A percentile compares a stretch with the other conserved stretches of the same genome.
These are phyloP conservation scores for Dictyostelium purpureum DNA, from an alignment of 78 protist genomes.

Conservation along the genomic window DNA sequence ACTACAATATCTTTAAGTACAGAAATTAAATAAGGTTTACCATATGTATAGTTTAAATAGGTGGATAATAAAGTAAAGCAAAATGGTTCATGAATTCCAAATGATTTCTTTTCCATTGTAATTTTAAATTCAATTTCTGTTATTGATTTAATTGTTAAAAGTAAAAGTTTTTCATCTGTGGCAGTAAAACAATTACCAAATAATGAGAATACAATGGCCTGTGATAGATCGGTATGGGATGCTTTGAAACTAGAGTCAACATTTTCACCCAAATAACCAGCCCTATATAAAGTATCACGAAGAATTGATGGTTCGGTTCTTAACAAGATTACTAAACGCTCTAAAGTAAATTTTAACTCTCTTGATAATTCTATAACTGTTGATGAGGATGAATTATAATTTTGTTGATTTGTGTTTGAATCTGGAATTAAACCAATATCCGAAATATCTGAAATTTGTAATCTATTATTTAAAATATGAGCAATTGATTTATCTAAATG, in stretches of 20 bases:
- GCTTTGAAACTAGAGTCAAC: conserved; percentile 15
- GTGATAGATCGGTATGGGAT: conserved; percentile 45
- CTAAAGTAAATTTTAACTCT: conserved; percentile 34
- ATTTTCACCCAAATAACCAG: conserved; percentile 53
- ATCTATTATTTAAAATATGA: conserved; percentile 20
- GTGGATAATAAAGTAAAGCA: conserved; percentile 40
- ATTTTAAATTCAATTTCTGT: conserved; percentile 37
- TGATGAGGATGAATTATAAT: neutral
- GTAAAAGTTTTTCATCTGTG: conserved; percentile 25
- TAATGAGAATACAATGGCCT: conserved; percentile 62
- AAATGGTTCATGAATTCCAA: conserved; percentile 70
- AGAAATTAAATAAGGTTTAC: conserved; percentile 56
- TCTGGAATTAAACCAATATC: neutral
- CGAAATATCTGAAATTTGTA: conserved; percentile 16
- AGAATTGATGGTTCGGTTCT: conserved; percentile 59
- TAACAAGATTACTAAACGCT: conserved; percentile 34
- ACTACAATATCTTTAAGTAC: conserved; percentile 50
- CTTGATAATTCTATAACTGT: conserved; percentile 45
- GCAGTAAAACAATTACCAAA: conserved; percentile 75
- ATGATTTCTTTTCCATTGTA: neutral
- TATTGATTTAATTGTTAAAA: conserved; percentile 10
- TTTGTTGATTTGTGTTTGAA: neutral
- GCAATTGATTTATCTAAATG: conserved; percentile 61
- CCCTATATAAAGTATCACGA: conserved; percentile 35
- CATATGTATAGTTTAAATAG: conserved; percentile 58